A percentile compares a stretch with the other conserved stretches of the same genome.
Conservation (phyloP, 352 stramenopile genomes). For the Salisapilia sapeloensis region DNA sequence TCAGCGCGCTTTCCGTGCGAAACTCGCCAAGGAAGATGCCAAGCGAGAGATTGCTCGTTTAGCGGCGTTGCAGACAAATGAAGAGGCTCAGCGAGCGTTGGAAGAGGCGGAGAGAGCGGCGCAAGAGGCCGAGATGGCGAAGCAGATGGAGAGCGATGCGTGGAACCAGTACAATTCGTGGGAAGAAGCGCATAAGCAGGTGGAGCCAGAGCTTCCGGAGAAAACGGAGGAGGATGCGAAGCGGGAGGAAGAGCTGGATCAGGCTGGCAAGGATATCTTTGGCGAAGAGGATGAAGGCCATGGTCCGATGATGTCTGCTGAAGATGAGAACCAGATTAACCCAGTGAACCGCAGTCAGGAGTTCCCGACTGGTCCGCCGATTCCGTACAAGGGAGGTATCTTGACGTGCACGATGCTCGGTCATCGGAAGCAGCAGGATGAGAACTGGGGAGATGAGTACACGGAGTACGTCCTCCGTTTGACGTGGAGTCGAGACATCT, state of each 20-base stretch:
- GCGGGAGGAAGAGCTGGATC: slow-evolving; percentile 64
- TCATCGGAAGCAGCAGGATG: slow-evolving; percentile 76
- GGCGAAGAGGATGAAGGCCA: slow-evolving; percentile 63
- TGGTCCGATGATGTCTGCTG: slow-evolving; percentile 68
- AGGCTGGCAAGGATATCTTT: slow-evolving; percentile 73
- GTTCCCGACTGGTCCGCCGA: slow-evolving; percentile 78
- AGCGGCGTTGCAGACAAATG: slow-evolving; percentile 47
- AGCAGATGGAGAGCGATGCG: too few species aligned
- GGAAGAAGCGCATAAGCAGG: slow-evolving; percentile 16
- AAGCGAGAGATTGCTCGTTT: slow-evolving; percentile 39
- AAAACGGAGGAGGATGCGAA: slow-evolving; percentile 52
- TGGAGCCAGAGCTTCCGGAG: slow-evolving; percentile 41
- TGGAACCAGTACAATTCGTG: slow-evolving; percentile 42
- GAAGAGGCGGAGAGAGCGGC: slow-evolving; percentile 54
- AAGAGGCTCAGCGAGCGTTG: slow-evolving; percentile 56
- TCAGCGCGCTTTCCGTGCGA: slow-evolving; percentile 51
- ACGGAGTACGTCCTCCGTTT: slow-evolving; percentile 79
- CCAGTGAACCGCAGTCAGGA: slow-evolving; percentile 77
- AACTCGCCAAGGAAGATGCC: slow-evolving; percentile 49
- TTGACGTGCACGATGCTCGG: slow-evolving; percentile 80
- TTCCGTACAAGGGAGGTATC: slow-evolving; percentile 83
- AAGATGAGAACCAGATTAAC: slow-evolving; percentile 78
- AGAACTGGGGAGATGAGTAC: slow-evolving; percentile 84
- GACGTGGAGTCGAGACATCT: slow-evolving; percentile 76
- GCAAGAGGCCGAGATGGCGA: too few species aligned